These are phyloP conservation scores for Trichosporon coremiiforme DNA, from an alignment of 1,284 basidiomycete species.

Conservation along the genomic window DNA sequence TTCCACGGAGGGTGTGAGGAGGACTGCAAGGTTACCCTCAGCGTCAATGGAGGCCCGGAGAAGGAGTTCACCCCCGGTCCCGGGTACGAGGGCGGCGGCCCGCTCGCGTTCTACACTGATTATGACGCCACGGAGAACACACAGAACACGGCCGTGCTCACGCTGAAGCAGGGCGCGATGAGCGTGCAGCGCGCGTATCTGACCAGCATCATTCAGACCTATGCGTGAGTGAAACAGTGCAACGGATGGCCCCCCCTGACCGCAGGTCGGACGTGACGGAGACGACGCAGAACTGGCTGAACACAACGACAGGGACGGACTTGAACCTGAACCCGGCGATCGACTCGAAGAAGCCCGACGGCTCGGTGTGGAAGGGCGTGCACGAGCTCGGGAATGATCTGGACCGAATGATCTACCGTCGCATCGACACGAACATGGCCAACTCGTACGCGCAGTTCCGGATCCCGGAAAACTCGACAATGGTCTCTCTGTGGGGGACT, in stretches of 20 bases:
- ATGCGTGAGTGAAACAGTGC: conserved; percentile 6
- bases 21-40: neutral
- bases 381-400: neutral
- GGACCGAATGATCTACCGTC: neutral
- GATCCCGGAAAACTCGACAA: neutral
- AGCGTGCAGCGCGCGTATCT: neutral
- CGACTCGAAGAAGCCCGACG: neutral
- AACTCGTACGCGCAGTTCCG: neutral
- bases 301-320: neutral
- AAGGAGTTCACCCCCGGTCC: neutral
- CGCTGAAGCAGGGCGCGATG: neutral
- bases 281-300: neutral
- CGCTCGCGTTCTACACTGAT: neutral
- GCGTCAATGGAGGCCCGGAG: neutral
- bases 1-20: neutral
- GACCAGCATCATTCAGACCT: conserved; percentile 7
- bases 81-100: neutral
- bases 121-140: neutral
- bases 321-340: conserved; percentile 2
- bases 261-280: neutral
- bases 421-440: neutral
- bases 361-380: neutral
- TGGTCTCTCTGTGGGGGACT: neutral
- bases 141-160: neutral
- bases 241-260: neutral